These are phyloP conservation scores for Didymella exigua DNA, from an alignment of 2,329 filamentous ascomycete species.

Conservation along the genomic window DNA sequence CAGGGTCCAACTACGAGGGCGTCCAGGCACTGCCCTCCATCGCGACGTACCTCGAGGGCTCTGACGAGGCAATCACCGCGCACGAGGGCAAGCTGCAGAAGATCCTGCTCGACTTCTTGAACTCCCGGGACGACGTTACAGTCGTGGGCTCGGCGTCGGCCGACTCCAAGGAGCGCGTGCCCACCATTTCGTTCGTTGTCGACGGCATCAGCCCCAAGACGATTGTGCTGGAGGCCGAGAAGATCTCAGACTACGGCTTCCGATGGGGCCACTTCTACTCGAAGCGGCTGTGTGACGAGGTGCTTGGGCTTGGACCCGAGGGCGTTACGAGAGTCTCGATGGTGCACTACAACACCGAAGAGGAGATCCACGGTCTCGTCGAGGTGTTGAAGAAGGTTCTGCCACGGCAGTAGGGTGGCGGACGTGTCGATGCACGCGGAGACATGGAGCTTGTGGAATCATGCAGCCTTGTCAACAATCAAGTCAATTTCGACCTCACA, in stretches of 20 bases:
- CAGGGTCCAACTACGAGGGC: conserved; percentile 73
- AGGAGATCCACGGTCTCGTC: conserved; percentile 62
- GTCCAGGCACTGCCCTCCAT: conserved; percentile 67
- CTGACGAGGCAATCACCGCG: conserved; percentile 52
- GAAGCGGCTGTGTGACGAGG: conserved; percentile 64
- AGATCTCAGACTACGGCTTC: conserved; percentile 64
- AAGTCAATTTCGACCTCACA: no score
- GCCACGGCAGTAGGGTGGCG: no score
- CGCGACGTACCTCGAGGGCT: conserved; percentile 62
- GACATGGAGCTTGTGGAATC: no score
- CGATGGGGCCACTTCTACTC: conserved; percentile 74
- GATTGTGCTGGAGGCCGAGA: conserved; percentile 68
- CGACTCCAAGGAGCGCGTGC: conserved; percentile 59
- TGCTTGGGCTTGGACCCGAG: conserved; percentile 63
- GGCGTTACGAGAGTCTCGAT: conserved; percentile 73
- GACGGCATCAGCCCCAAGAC: conserved; percentile 61
- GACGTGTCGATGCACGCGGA: no score
- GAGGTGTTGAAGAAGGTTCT: conserved; percentile 59
- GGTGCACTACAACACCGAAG: conserved; percentile 74
- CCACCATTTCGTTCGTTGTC: conserved; percentile 71
- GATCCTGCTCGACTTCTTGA: conserved; percentile 65
- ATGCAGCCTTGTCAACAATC: no score
- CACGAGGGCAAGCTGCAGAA: conserved; percentile 68
- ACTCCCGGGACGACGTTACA: conserved; percentile 57
- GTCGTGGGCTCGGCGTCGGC: conserved; percentile 63